Conservation (phyloP, 306 rosid species). For the Datisca glomerata region DNA sequence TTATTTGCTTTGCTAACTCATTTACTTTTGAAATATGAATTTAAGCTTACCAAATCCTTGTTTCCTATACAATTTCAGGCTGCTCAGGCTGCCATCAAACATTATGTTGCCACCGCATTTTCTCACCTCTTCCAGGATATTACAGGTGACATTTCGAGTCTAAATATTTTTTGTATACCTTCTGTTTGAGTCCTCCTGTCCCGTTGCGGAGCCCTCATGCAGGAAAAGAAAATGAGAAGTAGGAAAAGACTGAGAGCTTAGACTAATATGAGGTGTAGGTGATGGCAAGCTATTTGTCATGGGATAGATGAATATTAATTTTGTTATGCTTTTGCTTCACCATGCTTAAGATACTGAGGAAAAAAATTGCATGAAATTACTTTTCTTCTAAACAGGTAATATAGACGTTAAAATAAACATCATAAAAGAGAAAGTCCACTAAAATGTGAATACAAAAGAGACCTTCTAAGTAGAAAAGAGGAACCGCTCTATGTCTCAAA, state of each 20-base stretch:
- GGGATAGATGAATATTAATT: not conserved
- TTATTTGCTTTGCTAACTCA: not conserved
- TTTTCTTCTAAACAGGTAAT: too few species aligned
- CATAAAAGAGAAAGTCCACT: too few species aligned
- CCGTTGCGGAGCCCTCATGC: too few species aligned
- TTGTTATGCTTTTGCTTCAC: not conserved
- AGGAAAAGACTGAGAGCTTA: too few species aligned
- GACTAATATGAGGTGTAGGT: too few species aligned
- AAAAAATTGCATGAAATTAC: not conserved
- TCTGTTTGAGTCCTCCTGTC: not conserved
- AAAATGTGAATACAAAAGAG: too few species aligned
- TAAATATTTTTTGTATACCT: not conserved
- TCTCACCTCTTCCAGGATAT: constrained; percentile 13
- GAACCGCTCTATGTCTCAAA: too few species aligned
- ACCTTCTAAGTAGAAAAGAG: too few species aligned
- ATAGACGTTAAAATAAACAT: too few species aligned
- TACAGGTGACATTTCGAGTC: constrained; percentile 7
- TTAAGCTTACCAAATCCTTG: not conserved
- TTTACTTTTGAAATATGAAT: constrained; percentile 3
- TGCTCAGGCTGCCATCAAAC: constrained; percentile 15
- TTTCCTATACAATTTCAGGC: constrained; percentile 4
- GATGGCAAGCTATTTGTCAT: too few species aligned
- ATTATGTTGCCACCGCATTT: constrained; percentile 8
- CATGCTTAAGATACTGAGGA: not conserved
- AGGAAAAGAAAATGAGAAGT: too few species aligned